Conservation (phyloP, 2,329 filamentous ascomycete genomes). For the Fusarium paranaense region DNA sequence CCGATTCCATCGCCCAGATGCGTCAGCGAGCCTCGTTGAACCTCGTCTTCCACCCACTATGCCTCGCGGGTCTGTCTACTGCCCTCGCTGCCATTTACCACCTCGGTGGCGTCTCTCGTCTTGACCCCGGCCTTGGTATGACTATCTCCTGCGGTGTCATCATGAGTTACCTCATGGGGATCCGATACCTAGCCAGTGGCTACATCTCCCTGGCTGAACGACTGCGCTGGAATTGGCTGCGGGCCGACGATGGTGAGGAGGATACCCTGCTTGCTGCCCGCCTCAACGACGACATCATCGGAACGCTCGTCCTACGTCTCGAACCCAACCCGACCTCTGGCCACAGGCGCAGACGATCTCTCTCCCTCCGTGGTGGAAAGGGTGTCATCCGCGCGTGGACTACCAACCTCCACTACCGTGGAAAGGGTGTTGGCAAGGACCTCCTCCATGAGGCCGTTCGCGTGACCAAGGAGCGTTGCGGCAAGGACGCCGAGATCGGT, state of each 20-base stretch:
- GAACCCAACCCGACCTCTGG: constrained; percentile 55
- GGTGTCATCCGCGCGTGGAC: constrained; percentile 88
- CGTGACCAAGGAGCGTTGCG: constrained; percentile 75
- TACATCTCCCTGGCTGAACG: constrained; percentile 74
- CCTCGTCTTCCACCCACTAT: constrained; percentile 72
- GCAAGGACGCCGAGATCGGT: constrained; percentile 73
- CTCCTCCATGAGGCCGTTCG: constrained; percentile 80
- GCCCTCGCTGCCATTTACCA: constrained; percentile 59
- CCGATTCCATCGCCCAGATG: constrained; percentile 87
- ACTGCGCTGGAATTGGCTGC: constrained; percentile 72
- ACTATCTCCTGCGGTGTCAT: constrained; percentile 71
- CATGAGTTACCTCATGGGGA: constrained; percentile 71
- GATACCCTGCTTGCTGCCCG: constrained; percentile 74
- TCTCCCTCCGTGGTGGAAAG: constrained; percentile 66
- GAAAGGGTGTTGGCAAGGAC: constrained; percentile 77
- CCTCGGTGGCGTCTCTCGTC: constrained; percentile 56
- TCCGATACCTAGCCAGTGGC: constrained; percentile 69
- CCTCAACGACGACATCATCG: constrained; percentile 77
- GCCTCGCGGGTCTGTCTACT: constrained; percentile 60
- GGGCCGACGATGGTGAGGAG: constrained; percentile 54
- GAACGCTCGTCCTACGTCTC: constrained; percentile 75
- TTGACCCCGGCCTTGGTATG: constrained; percentile 66
- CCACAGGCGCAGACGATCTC: constrained; percentile 50
- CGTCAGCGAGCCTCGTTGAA: constrained; percentile 73
- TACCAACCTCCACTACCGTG: constrained; percentile 75